Conservation (phyloP, 305 asterid genomes). For the Fraxinus paxiana region DNA sequence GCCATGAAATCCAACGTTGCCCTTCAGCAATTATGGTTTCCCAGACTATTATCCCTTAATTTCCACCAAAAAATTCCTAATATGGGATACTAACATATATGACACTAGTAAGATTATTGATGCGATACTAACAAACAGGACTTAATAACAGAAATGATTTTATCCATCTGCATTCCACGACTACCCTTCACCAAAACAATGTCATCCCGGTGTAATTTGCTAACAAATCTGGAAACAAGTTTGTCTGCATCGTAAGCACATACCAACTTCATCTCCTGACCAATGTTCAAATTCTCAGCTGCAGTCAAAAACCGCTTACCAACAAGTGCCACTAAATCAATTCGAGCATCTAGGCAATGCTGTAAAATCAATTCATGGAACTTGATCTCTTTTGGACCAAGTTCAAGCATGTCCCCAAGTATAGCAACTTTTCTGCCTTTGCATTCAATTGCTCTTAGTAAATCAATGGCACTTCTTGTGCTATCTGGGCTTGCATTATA, state of each 20-base stretch:
- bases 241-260: constrained; percentile 8
- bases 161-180: constrained; percentile 33
- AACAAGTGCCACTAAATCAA: constrained; percentile 27
- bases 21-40: neutral
- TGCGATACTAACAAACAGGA: neutral
- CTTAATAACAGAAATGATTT: constrained; percentile 23
- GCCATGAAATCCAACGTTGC: neutral
- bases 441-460: constrained; percentile 23
- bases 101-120: neutral
- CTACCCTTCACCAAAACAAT: constrained; percentile 36
- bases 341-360: constrained; percentile 19
- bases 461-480: constrained; percentile 26
- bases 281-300: constrained; percentile 20
- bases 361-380: constrained; percentile 28
- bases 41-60: neutral
- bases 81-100: neutral
- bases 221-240: constrained; percentile 12
- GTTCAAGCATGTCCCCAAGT: constrained; percentile 45
- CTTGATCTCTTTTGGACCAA: constrained; percentile 30
- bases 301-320: constrained; percentile 31
- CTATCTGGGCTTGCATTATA: constrained; percentile 36
- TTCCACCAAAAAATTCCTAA: neutral
- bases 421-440: constrained; percentile 35
- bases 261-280: constrained; percentile 13
- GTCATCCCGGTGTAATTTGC: constrained; percentile 16